A percentile compares a stretch with the other conserved stretches of the same genome.
phyloP scores from a whole-genome alignment of 2,329 filamentous ascomycete species.

The Ophiostoma pallidulum region DNA sequence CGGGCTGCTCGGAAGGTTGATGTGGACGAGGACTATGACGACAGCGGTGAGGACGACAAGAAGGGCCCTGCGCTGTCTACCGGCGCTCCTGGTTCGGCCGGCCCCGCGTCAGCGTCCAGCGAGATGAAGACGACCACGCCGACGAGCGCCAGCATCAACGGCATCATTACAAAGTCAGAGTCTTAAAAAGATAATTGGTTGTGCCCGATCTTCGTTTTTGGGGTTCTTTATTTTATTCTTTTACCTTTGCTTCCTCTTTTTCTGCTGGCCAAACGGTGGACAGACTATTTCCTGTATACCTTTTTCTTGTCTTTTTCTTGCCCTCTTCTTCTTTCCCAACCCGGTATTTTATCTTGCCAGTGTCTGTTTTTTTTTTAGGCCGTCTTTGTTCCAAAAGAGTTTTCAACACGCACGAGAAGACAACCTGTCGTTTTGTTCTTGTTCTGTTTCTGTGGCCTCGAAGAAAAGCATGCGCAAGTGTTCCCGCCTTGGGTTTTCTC shows the following conservation, averaged over 20 bases:
- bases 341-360: too few species aligned
- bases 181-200: conserved; percentile 16
- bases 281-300: background rate
- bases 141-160: conserved; percentile 38
- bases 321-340: background rate
- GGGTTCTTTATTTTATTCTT: background rate
- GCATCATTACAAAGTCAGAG: conserved; percentile 42
- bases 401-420: too few species aligned
- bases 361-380: too few species aligned
- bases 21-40: conserved; percentile 94
- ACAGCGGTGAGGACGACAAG: conserved; percentile 81
- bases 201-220: too few species aligned
- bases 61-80: conserved; percentile 33
- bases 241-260: background rate
- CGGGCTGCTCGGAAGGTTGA: conserved; percentile 88
- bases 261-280: too few species aligned
- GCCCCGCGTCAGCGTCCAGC: conserved; percentile 33
- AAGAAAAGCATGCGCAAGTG: too few species aligned
- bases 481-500: too few species aligned
- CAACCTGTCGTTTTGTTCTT: too few species aligned
- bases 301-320: background rate
- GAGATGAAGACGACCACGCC: conserved; percentile 46
- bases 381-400: too few species aligned
- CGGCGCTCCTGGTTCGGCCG: conserved; percentile 14
- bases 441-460: too few species aligned